These are phyloP conservation scores for Aspergillus jensenii DNA, from an alignment of 2,329 filamentous ascomycete genomes.

Conservation along the genomic window DNA sequence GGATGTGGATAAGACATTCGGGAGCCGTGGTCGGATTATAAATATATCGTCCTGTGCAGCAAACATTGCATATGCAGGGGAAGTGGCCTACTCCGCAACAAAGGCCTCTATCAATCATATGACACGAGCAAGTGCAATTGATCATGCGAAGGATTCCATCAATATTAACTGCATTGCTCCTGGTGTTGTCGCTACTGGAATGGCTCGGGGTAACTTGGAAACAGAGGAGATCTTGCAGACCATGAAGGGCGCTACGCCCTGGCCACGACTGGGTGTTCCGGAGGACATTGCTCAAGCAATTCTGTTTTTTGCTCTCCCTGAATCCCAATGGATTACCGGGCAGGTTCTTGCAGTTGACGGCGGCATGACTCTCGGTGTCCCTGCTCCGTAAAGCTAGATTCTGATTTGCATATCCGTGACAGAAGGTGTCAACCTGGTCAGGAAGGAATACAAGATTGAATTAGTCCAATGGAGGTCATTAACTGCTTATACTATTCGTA, in stretches of 20 bases:
- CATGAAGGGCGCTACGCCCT: neutral
- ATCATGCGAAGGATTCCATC: neutral
- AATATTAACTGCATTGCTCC: neutral
- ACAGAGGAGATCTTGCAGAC: neutral
- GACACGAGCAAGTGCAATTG: neutral
- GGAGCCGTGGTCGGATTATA: neutral
- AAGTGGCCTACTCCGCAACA: neutral
- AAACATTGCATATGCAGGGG: neutral
- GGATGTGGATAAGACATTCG: neutral
- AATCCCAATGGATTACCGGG: neutral
- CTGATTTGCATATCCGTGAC: no score
- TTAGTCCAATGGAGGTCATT: no score
- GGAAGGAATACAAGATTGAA: no score
- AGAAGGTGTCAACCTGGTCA: no score
- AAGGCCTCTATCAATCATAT: neutral
- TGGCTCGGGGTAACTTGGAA: neutral
- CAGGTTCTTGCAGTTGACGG: neutral
- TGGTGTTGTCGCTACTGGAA: neutral
- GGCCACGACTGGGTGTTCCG: neutral
- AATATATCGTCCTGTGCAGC: neutral
- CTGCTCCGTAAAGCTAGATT: conserved; percentile 5
- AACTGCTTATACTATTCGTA: no score
- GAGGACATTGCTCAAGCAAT: neutral
- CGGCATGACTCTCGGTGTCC: neutral
- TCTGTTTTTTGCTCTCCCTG: neutral